Percentiles rank a stretch among this genome's conserved stretches.
phyloP scores from a whole-genome alignment of 768 basidiomycete species.

The Megacollybia marginata region DNA sequence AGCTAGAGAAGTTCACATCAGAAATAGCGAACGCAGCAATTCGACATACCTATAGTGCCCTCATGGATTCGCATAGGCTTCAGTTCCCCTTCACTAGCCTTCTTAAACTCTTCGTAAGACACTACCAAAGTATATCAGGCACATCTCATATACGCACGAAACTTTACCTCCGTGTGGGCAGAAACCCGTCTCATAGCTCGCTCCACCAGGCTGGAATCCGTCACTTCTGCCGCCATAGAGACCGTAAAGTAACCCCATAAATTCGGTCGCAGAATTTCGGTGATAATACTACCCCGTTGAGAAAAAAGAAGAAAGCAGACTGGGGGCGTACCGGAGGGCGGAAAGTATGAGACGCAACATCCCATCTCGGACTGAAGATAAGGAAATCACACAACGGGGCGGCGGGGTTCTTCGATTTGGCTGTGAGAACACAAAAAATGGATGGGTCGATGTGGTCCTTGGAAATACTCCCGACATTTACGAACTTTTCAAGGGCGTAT shows the following conservation, averaged over 20 bases:
- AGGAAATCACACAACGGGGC: constrained; percentile 58
- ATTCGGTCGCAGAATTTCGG: constrained; percentile 54
- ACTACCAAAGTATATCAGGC: constrained; percentile 22
- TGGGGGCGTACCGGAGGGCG: constrained; percentile 42
- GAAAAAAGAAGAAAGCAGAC: not conserved
- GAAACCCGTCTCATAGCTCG: constrained; percentile 58
- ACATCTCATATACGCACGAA: not conserved
- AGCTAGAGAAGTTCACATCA: constrained; percentile 19
- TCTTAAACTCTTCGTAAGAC: constrained; percentile 54
- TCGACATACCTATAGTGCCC: constrained; percentile 40
- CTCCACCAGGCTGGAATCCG: constrained; percentile 53
- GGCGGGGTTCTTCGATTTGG: constrained; percentile 50
- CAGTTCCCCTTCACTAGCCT: constrained; percentile 46
- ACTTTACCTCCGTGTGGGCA: constrained; percentile 53
- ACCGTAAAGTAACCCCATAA: constrained; percentile 62
- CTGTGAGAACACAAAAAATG: constrained; percentile 63
- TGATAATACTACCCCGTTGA: constrained; percentile 44
- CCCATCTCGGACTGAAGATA: constrained; percentile 60
- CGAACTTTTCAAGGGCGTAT: constrained; percentile 58
- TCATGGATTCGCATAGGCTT: constrained; percentile 43
- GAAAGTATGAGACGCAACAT: constrained; percentile 52
- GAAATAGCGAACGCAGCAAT: not conserved
- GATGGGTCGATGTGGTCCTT: constrained; percentile 68
- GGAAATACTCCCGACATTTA: constrained; percentile 55
- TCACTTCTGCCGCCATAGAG: constrained; percentile 57